Evolutionary conservation across 306 rosid species (phyloP).

Genomic region (Vachellia collinsii): DNA sequence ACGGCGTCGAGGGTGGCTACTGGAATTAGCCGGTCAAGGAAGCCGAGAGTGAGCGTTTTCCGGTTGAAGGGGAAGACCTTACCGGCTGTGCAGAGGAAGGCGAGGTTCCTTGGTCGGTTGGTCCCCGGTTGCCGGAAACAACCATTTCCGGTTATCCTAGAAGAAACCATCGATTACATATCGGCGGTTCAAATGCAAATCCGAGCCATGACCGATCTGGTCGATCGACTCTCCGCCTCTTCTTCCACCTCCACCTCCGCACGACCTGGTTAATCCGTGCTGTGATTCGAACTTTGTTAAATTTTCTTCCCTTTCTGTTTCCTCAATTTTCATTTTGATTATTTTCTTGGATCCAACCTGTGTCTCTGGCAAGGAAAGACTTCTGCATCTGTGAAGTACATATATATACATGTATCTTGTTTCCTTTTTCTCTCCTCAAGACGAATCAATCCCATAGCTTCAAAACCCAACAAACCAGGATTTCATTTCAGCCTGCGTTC

Average conservation of each 20-base stretch:
- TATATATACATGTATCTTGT: not conserved
- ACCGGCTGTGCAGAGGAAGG: conserved; percentile 71
- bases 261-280: conserved; percentile 31
- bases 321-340: not conserved
- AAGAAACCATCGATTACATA: conserved; percentile 83
- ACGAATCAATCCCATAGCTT: conserved; percentile 25
- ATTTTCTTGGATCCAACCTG: not conserved
- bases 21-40: too few relatives aligned
- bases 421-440: not conserved
- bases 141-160: conserved; percentile 79
- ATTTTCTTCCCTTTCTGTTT: not conserved
- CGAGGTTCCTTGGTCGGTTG: conserved; percentile 70
- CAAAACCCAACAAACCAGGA: too few relatives aligned
- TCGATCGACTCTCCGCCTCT: conserved; percentile 58
- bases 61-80: too few relatives aligned
- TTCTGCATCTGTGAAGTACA: conserved; percentile 46
- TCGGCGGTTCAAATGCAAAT: conserved; percentile 93
- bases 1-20: too few relatives aligned
- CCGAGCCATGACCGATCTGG: conserved; percentile 77
- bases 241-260: conserved; percentile 39
- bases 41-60: too few relatives aligned
- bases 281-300: conserved; percentile 7
- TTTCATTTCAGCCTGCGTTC: too few relatives aligned
- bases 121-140: conserved; percentile 96
- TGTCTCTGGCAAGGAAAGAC: conserved; percentile 31